Evolutionary conservation across 2,329 filamentous ascomycete genomes (phyloP).

Genomic region (Pseudovirgaria hyperparasitica): DNA sequence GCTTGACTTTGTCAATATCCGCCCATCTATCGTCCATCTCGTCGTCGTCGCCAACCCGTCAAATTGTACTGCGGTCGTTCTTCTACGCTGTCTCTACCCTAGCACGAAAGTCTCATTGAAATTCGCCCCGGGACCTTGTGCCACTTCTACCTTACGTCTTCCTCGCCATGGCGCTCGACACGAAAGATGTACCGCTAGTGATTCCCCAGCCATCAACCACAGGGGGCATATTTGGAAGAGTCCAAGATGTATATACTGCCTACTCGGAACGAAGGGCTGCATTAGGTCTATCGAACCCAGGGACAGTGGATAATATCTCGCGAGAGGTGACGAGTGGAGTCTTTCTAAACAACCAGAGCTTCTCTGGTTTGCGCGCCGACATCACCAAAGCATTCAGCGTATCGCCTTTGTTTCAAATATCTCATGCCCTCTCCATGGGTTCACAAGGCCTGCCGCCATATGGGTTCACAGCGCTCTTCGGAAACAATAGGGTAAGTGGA

Average conservation of each 20-base stretch:
- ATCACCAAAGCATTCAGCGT: constrained; percentile 94
- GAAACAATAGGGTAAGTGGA: constrained; percentile 69
- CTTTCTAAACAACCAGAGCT: constrained; percentile 91
- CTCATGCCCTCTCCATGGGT: constrained; percentile 91
- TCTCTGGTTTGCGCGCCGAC: constrained; percentile 89
- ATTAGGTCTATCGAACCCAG: constrained; percentile 83
- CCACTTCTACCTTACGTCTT: too few species aligned
- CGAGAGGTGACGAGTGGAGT: constrained; percentile 94
- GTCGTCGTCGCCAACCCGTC: constrained; percentile 11
- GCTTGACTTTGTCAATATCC: constrained; percentile 8
- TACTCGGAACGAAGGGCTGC: constrained; percentile 79
- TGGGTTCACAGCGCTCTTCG: constrained; percentile 86
- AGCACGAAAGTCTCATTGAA: too few species aligned
- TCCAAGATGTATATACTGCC: constrained; percentile 66
- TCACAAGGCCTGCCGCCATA: constrained; percentile 84
- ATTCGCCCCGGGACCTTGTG: too few species aligned
- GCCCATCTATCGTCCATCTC: constrained; percentile 6
- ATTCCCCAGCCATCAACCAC: too few species aligned
- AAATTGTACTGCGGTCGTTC: constrained; percentile 6
- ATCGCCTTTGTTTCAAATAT: constrained; percentile 88
- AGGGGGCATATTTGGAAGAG: constrained; percentile 27
- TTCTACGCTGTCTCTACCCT: constrained; percentile 2
- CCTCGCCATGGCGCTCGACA: constrained; percentile 19
- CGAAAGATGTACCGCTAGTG: constrained; percentile 21
- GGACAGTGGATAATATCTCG: constrained; percentile 77